Base-by-base conservation (phyloP, 352 stramenopile species). In the Phytophthora sp. region DNA sequence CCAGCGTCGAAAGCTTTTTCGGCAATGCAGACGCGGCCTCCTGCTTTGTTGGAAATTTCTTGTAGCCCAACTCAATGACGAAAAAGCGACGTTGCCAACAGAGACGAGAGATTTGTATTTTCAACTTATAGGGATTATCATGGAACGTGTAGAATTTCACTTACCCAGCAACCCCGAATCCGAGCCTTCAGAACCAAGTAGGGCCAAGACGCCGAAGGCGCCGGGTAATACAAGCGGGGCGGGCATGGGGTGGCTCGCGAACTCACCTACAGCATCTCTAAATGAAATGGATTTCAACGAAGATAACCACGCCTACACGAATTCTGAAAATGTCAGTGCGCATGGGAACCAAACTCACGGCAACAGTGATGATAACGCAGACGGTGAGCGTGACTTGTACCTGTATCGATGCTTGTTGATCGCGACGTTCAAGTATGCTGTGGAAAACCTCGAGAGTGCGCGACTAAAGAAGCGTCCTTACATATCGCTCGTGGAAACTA, bases 361-460 rank as follows among this genome's bases (percentile, higher is more conserved):
- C 20, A 77, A 54, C 20, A 55, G 35, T 0, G 70, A 76, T 5
- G 72, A 77, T 15, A 62, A 59, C n/a, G 61, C 48, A 5, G 80
- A 89, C 21, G 72, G 69, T 4, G 76, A 85, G 45, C 68, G 72
- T 6, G 79, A 89, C 41, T 60, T 90, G 23, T 84, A 88, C 42
- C 42, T 88, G 32, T 90, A 92, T 48, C 66, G 83, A 2, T 90
- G 80, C 37, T 59, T 89, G 13, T 64, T 92, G 3, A 79, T 90
- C n/a, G 80, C 80, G n/a, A 92, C 80, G 1, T 92, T 88, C 64
- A 88, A 90, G 67, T 79, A 87, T 44, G 83, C 85, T 3, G 64
- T 77, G 10, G 80, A 89, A 50, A 90, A 74, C 49, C 69, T 92
- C 17, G 80, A 92, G 17, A 64, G 54, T 5, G 78, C 72, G 0